Base-by-base conservation (phyloP, 2,329 filamentous ascomycete genomes). In the Malbranchea cinnamomea region DNA sequence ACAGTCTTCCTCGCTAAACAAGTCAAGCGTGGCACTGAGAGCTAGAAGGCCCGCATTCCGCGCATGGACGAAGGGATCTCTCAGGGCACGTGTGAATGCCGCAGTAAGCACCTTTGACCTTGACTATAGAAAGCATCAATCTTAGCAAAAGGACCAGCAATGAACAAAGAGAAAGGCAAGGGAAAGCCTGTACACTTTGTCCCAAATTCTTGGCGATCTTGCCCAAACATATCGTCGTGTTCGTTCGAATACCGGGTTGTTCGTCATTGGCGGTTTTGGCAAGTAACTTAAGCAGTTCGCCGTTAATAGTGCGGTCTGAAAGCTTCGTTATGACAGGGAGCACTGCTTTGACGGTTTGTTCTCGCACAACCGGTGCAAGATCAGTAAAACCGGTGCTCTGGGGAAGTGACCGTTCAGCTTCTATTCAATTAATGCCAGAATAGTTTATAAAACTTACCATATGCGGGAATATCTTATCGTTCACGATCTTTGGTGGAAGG, bases 191-290 rank as follows among this genome's bases (percentile, higher is more conserved):
- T 53, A 69, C 65, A 40, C 59, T 62, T 2, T 69, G 63, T 2
- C 83, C 82, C 1, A 98, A 63, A 44, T 92, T 79, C 44, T 83
- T 85, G 9, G 89, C 85, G 43, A 98, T 94, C 48, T 94, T 95
- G 13, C 89, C 89, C 1, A 98, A 60, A 49, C 87, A 95, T 33
- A 98, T 98, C 2, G 89, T 98, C 0, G 89, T 98, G 51, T 98
- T 98, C 6, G 89, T 98, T 37, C 89, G 73, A 41, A 98, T 98
- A 1, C 89, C 89, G 1, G 89, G 84, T 47, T 98, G 87, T 45
- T 95, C 89, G 39, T 98, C 89, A 44, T 95, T 98, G 26, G 89
- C 84, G 2, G 87, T 94, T 53, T 92, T 94, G 24, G 89, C 89
- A 16, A 98, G 67, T 47, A 92, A 78, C 44, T 79, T 80, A 13